phyloP scores from a whole-genome alignment of 2,329 filamentous ascomycete species.

The Aspergillus floridensis region DNA sequence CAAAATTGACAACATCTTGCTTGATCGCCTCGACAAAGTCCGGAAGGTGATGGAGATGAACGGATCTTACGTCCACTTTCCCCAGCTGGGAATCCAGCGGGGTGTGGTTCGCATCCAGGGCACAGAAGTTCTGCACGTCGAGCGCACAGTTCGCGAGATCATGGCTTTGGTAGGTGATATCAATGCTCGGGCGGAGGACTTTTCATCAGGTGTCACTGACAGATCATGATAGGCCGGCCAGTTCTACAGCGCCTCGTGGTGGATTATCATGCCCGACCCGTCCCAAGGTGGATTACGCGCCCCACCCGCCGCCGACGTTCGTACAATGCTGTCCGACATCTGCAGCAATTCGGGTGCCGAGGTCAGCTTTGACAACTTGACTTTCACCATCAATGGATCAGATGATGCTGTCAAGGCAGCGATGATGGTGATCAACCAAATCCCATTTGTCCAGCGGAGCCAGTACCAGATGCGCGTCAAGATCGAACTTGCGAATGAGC shows the following conservation, averaged over 20 bases:
- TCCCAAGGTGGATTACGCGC: conserved; percentile 57
- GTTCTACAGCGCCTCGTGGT: conserved; percentile 97
- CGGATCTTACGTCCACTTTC: conserved; percentile 91
- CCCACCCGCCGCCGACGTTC: conserved; percentile 67
- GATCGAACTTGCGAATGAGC: conserved; percentile 97
- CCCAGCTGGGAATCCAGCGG: conserved; percentile 79
- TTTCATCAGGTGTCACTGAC: not conserved
- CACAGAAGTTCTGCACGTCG: conserved; percentile 87
- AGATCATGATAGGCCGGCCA: conserved; percentile 70
- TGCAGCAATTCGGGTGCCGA: conserved; percentile 96
- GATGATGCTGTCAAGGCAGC: conserved; percentile 95
- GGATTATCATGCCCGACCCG: conserved; percentile 75
- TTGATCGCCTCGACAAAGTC: conserved; percentile 90
- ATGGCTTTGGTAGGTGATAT: conserved; percentile 73
- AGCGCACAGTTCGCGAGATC: conserved; percentile 90
- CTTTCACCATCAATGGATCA: conserved; percentile 90
- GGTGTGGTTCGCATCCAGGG: conserved; percentile 87
- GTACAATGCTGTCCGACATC: conserved; percentile 90
- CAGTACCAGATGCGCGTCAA: conserved; percentile 95
- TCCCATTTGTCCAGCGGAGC: conserved; percentile 80
- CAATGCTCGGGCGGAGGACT: not conserved
- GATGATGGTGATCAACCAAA: conserved; percentile 88
- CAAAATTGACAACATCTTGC: conserved; percentile 92
- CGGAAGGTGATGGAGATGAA: conserved; percentile 97
- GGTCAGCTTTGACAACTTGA: conserved; percentile 88